phyloP scores from a whole-genome alignment of 108 stramenopile species.

The Licmophora abbreviata region DNA sequence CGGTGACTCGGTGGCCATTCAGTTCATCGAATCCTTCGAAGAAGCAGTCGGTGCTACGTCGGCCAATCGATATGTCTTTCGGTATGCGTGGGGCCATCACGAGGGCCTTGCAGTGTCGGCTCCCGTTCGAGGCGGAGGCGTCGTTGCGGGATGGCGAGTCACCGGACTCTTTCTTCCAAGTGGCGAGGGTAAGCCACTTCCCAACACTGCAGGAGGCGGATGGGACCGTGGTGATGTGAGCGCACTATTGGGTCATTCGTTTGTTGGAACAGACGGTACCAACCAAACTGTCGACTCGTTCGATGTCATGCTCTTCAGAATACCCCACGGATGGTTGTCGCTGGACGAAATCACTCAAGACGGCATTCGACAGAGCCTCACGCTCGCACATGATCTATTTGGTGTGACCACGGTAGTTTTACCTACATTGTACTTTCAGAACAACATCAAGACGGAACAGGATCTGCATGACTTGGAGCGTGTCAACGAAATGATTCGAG shows the following conservation, averaged over 20 bases:
- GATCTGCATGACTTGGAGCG: slow-evolving; percentile 2
- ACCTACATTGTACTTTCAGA: not conserved
- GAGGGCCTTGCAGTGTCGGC: slow-evolving; percentile 14
- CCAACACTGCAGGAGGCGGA: slow-evolving; percentile 22
- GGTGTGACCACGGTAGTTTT: too few relatives aligned
- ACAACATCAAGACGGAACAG: not conserved
- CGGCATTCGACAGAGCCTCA: too few relatives aligned
- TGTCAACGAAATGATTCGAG: not conserved
- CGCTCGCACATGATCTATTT: too few relatives aligned
- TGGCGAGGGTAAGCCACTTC: slow-evolving; percentile 10
- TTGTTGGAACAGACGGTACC: too few relatives aligned
- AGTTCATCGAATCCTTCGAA: slow-evolving; percentile 22
- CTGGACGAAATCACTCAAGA: too few relatives aligned
- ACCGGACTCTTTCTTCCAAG: slow-evolving; percentile 15
- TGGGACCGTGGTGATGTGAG: slow-evolving; percentile 12
- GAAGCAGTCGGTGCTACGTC: slow-evolving; percentile 12
- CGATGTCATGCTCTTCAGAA: too few relatives aligned
- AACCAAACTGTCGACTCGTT: too few relatives aligned
- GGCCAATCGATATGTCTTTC: not conserved
- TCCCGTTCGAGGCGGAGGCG: slow-evolving; percentile 23
- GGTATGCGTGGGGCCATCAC: slow-evolving; percentile 11
- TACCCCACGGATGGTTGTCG: too few relatives aligned
- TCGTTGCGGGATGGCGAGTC: slow-evolving; percentile 22
- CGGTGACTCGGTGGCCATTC: slow-evolving; percentile 27
- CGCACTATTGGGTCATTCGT: slow-evolving; percentile 8